Percentiles rank a stretch among this genome's conserved stretches.
phyloP scores from a whole-genome alignment of 176 grass and related monocot species.

The Avena sativa region DNA sequence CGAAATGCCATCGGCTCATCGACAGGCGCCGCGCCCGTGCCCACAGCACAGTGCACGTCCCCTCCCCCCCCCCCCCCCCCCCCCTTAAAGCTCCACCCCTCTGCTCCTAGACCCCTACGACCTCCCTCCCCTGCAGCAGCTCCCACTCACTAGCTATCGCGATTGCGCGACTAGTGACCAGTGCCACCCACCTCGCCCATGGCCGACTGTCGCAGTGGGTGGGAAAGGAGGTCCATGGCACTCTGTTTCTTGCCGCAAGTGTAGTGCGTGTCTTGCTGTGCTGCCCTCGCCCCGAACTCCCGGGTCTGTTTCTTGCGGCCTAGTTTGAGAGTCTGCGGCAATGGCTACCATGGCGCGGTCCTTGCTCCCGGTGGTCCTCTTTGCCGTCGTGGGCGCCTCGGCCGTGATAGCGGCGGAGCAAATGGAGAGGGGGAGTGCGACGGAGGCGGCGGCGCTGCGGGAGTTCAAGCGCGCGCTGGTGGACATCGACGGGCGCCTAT shows the following conservation, averaged over 20 bases:
- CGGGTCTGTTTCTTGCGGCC: not conserved
- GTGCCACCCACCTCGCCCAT: constrained; percentile 51
- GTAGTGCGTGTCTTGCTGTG: not conserved
- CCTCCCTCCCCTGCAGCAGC: constrained; percentile 11
- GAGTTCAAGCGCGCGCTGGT: constrained; percentile 65
- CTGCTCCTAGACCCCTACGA: not conserved
- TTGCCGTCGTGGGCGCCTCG: not conserved
- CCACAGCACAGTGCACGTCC: constrained; percentile 31
- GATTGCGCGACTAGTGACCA: constrained; percentile 51
- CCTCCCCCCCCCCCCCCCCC: not conserved
- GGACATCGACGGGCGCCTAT: constrained; percentile 64
- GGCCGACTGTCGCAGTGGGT: constrained; percentile 30
- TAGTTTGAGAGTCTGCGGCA: not conserved
- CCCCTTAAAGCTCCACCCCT: not conserved
- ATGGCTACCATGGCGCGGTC: constrained; percentile 30
- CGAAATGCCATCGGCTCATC: constrained; percentile 43
- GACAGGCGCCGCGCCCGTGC: not conserved
- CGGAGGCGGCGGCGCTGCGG: constrained; percentile 44
- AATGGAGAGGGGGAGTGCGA: not conserved
- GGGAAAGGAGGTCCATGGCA: constrained; percentile 32
- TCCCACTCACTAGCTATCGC: constrained; percentile 42
- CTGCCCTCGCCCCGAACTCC: not conserved
- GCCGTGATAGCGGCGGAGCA: not conserved
- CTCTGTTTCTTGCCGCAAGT: constrained; percentile 20
- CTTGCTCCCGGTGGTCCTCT: constrained; percentile 30